Evolutionary conservation across 768 basidiomycete genomes (phyloP).

Genomic region (Phlebiopsis flavidoalba): DNA sequence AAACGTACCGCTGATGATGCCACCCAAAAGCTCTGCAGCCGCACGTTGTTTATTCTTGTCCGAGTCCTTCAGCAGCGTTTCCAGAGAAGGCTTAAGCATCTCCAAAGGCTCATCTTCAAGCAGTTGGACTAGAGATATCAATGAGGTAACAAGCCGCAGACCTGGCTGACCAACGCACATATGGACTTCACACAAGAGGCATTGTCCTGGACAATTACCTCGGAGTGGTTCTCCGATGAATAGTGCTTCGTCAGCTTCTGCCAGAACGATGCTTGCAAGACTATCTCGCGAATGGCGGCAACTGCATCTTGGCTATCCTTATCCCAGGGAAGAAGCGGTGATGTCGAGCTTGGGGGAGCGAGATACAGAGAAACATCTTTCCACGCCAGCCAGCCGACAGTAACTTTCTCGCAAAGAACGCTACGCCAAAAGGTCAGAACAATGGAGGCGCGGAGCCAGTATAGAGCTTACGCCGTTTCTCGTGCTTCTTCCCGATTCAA

Average conservation of each 20-base stretch:
- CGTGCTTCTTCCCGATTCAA: conserved; percentile 31
- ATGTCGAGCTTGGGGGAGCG: conserved; percentile 40
- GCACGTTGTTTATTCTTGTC: conserved; percentile 87
- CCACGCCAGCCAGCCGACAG: conserved; percentile 74
- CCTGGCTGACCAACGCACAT: conserved; percentile 36
- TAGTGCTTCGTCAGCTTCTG: conserved; percentile 61
- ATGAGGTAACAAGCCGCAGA: not conserved
- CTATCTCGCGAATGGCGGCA: conserved; percentile 43
- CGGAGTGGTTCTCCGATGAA: conserved; percentile 74
- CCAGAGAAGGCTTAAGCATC: conserved; percentile 54
- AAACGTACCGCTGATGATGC: conserved; percentile 53
- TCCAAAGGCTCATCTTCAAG: conserved; percentile 71
- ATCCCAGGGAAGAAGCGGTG: conserved; percentile 61
- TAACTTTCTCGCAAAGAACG: not conserved
- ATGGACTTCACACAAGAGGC: conserved; percentile 71
- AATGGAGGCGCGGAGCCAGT: not conserved
- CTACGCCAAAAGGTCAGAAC: not conserved
- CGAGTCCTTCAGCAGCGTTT: conserved; percentile 58
- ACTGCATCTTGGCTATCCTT: conserved; percentile 44
- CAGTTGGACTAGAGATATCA: conserved; percentile 54
- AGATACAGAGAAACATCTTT: conserved; percentile 40
- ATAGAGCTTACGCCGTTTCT: conserved; percentile 40
- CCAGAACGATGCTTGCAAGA: conserved; percentile 55
- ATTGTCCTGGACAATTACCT: conserved; percentile 59
- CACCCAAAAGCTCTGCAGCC: conserved; percentile 79